phyloP scores from a whole-genome alignment of 352 stramenopile genomes.

The Phytopythium aichiense region DNA sequence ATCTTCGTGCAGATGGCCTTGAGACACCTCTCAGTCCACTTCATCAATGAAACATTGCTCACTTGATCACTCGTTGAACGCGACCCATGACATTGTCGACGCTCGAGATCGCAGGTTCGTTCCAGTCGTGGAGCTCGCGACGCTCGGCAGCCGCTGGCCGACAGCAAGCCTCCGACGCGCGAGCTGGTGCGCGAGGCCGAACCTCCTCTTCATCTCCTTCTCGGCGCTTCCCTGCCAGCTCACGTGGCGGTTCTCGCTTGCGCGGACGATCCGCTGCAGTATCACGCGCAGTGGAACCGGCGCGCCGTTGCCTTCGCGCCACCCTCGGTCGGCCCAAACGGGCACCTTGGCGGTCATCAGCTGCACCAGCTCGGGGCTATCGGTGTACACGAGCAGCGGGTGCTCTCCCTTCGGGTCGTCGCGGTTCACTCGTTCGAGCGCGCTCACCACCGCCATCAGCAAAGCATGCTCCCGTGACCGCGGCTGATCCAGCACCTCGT shows the following conservation, averaged over 20 bases:
- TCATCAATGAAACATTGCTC: not conserved
- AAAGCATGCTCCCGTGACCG: not conserved
- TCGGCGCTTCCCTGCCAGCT: constrained; percentile 4
- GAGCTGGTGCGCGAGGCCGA: constrained; percentile 1
- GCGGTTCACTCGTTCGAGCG: constrained; percentile 5
- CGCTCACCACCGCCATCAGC: not conserved
- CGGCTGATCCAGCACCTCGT: constrained; percentile 32
- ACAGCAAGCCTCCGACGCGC: not conserved
- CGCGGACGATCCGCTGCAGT: constrained; percentile 5
- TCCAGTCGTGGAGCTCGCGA: constrained; percentile 1
- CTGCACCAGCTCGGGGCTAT: not conserved
- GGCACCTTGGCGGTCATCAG: not conserved
- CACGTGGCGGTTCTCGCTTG: not conserved
- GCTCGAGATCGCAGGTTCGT: constrained; percentile 1
- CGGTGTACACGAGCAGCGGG: constrained; percentile 2
- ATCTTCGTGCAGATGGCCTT: not conserved
- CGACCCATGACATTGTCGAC: not conserved
- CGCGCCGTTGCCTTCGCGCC: not conserved
- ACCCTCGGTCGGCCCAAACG: constrained; percentile 1
- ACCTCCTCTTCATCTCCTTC: constrained; percentile 2
- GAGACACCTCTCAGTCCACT: not conserved
- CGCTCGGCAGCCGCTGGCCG: not conserved
- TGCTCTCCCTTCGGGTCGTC: constrained; percentile 6
- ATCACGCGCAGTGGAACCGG: not conserved
- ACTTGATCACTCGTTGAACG: not conserved